These are phyloP conservation scores for Ceratocystis ficicola DNA, from an alignment of 2,329 filamentous ascomycete genomes.

Conservation along the genomic window DNA sequence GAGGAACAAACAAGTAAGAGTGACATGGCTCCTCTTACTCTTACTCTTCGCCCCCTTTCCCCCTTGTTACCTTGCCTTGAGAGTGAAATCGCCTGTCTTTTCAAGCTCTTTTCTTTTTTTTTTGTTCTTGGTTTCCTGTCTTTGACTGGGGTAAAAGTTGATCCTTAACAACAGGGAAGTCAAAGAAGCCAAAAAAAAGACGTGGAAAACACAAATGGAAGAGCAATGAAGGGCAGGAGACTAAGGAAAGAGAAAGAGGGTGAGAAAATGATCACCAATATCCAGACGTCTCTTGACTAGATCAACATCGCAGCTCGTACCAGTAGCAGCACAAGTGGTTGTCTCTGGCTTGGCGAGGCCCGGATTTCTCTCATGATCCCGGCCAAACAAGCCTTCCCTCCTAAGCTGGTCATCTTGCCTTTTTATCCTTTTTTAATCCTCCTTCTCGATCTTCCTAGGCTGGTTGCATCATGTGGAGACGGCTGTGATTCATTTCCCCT, in stretches of 20 bases:
- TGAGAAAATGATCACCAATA: not conserved
- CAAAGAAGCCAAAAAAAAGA: not conserved
- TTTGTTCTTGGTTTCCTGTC: not conserved
- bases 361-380: not conserved
- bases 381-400: too few species aligned
- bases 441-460: not conserved
- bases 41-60: not conserved
- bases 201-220: not conserved
- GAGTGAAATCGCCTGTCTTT: not conserved
- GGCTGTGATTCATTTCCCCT: not conserved
- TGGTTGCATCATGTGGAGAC: not conserved
- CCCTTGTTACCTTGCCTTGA: not conserved
- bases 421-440: not conserved
- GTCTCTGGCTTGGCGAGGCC: not conserved
- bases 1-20: too few species aligned
- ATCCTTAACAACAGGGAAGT: not conserved
- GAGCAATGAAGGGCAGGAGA: too few species aligned
- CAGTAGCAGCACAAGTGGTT: not conserved
- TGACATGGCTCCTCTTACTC: not conserved
- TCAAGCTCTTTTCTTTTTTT: too few species aligned
- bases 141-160: slow-evolving; percentile 1
- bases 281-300: not conserved
- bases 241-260: not conserved
- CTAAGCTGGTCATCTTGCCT: not conserved
- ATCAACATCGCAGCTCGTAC: not conserved